A percentile compares a stretch with the other conserved stretches of the same genome.
These are phyloP conservation scores for Aspergillus hortae DNA, from an alignment of 2,329 filamentous ascomycete genomes.

Conservation along the genomic window DNA sequence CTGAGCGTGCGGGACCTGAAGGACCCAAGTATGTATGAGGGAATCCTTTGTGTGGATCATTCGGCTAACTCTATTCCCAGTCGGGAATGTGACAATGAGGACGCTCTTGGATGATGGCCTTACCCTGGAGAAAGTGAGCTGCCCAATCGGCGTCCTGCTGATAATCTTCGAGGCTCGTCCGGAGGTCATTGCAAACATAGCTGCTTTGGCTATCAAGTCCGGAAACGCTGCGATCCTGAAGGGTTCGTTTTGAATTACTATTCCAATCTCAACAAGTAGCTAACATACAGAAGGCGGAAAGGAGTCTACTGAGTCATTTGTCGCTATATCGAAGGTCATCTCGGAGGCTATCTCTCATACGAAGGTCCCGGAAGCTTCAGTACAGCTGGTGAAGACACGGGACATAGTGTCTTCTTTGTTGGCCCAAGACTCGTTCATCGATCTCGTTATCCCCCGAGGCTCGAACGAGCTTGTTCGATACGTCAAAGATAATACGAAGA, in stretches of 20 bases:
- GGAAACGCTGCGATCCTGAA: slow-evolving; percentile 97
- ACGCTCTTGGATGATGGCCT: slow-evolving; percentile 85
- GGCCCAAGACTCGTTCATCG: slow-evolving; percentile 79
- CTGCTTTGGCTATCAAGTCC: slow-evolving; percentile 91
- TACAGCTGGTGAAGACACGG: slow-evolving; percentile 91
- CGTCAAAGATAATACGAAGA: slow-evolving; percentile 86
- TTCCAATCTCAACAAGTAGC: background rate
- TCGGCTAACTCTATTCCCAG: slow-evolving; percentile 41
- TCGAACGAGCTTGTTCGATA: slow-evolving; percentile 86
- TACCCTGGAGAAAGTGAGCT: slow-evolving; percentile 80
- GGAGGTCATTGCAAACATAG: slow-evolving; percentile 98
- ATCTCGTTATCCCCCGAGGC: slow-evolving; percentile 90
- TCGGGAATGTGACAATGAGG: slow-evolving; percentile 78
- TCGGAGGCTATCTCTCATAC: slow-evolving; percentile 70
- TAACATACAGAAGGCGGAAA: slow-evolving; percentile 66
- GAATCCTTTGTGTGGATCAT: background rate
- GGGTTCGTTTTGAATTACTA: slow-evolving; percentile 44
- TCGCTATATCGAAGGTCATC: slow-evolving; percentile 82
- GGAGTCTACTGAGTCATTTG: slow-evolving; percentile 92
- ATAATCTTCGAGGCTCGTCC: slow-evolving; percentile 98
- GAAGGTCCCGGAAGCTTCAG: slow-evolving; percentile 75
- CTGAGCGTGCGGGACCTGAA: slow-evolving; percentile 78
- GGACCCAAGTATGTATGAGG: slow-evolving; percentile 69
- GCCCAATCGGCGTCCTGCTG: slow-evolving; percentile 93
- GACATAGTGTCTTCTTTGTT: slow-evolving; percentile 89